These are phyloP conservation scores for Nannochloropsis gaditana DNA, from an alignment of 108 stramenopile genomes.

Conservation along the genomic window DNA sequence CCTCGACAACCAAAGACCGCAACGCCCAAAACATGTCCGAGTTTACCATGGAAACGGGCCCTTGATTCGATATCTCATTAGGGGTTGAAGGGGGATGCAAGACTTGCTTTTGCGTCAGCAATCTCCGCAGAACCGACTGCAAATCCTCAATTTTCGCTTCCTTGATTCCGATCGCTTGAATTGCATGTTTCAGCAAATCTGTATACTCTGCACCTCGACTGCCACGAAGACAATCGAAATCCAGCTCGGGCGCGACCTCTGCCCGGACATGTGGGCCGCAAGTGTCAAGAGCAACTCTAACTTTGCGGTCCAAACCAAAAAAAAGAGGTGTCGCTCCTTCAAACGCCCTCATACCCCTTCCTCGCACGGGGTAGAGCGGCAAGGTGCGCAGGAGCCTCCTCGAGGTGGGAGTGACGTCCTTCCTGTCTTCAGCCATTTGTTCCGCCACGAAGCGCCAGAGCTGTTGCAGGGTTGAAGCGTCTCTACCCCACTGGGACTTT, in stretches of 20 bases:
- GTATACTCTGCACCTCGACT: background rate
- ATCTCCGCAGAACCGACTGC: background rate
- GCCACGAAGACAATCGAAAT: slow-evolving; percentile 14
- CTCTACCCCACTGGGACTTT: background rate
- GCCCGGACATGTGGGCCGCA: background rate
- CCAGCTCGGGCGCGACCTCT: background rate
- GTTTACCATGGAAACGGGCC: background rate
- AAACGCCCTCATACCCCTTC: background rate
- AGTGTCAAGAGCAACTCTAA: background rate
- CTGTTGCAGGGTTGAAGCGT: background rate
- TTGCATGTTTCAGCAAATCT: background rate
- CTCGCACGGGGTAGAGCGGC: background rate
- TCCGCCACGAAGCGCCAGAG: background rate
- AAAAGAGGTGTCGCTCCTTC: background rate
- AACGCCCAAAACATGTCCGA: slow-evolving; percentile 2
- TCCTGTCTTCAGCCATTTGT: background rate
- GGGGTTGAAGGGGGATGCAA: background rate
- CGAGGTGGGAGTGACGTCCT: background rate
- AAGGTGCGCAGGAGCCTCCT: background rate
- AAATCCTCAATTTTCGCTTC: background rate
- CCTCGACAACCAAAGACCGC: background rate
- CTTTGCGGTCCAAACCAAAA: background rate
- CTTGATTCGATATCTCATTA: background rate
- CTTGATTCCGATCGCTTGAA: background rate
- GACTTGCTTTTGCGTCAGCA: background rate